phyloP scores from a whole-genome alignment of 371 early-diverging fungal genomes.

The Mucor mucedo region DNA sequence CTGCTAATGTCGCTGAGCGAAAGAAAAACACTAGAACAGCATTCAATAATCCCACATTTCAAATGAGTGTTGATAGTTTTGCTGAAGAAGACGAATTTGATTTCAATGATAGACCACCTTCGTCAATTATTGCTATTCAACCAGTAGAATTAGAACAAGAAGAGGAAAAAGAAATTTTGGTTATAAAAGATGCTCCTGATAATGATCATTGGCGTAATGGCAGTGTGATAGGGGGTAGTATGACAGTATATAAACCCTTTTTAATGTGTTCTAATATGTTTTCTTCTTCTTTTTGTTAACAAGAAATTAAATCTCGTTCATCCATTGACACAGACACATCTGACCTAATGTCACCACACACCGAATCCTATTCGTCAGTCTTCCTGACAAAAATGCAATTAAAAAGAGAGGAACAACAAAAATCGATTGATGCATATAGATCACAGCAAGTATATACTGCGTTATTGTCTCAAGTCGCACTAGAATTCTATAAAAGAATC shows the following conservation, averaged over 20 bases:
- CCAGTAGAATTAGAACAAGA: conserved; percentile 17
- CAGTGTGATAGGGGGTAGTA: conserved; percentile 13
- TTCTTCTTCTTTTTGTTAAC: conserved; percentile 5
- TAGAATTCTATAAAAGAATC: conserved; percentile 63
- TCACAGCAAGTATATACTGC: conserved; percentile 40
- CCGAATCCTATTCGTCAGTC: conserved; percentile 13
- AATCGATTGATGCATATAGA: conserved; percentile 44
- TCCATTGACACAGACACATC: conserved; percentile 22
- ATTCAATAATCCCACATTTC: conserved; percentile 14
- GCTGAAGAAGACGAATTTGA: conserved; percentile 38
- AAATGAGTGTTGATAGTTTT: conserved; percentile 1
- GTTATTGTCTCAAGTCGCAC: conserved; percentile 77
- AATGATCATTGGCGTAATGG: conserved; percentile 21
- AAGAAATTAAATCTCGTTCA: conserved; percentile 9
- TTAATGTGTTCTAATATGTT: not conserved
- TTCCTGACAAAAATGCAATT: conserved; percentile 37
- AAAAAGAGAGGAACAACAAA: conserved; percentile 40
- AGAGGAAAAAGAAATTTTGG: not conserved
- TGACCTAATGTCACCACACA: conserved; percentile 2
- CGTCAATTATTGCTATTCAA: conserved; percentile 32
- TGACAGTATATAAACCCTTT: not conserved
- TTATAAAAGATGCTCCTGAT: not conserved
- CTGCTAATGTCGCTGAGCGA: conserved; percentile 24
- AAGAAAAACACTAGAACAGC: not conserved
- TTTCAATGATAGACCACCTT: conserved; percentile 48